phyloP scores from a whole-genome alignment of 1,284 basidiomycete species.

The Ceratobasidium sp. region DNA sequence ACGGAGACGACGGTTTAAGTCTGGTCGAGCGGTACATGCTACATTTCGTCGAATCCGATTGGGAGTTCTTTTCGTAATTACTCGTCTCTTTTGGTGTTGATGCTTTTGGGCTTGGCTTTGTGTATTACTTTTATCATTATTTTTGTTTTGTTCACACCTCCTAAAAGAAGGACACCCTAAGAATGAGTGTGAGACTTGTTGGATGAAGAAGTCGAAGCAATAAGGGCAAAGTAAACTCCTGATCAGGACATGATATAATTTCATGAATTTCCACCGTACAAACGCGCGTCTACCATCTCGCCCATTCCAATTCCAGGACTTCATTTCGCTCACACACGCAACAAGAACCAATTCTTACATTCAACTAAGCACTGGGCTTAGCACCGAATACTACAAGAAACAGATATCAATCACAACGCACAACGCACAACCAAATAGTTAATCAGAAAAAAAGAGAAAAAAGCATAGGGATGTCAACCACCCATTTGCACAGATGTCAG shows the following conservation, averaged over 20 bases:
- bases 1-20: slow-evolving; percentile 60
- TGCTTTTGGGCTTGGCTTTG: not conserved
- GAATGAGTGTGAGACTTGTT: no score
- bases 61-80: slow-evolving; percentile 71
- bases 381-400: not conserved
- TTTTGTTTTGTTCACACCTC: slow-evolving; percentile 31
- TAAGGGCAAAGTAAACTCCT: no score
- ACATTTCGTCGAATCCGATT: slow-evolving; percentile 74
- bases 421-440: slow-evolving; percentile 17
- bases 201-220: no score
- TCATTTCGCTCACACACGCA: no score
- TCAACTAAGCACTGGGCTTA: slow-evolving; percentile 12
- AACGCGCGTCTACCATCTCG: no score
- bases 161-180: not conserved
- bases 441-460: no score
- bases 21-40: slow-evolving; percentile 89
- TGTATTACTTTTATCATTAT: slow-evolving; percentile 34
- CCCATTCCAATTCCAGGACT: no score
- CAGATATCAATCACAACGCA: not conserved
- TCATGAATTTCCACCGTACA: no score
- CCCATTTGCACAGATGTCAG: no score
- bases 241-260: no score
- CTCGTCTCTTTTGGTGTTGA: not conserved
- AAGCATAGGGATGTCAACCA: no score
- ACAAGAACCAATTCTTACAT: slow-evolving; percentile 6